A percentile compares a stretch with the other conserved stretches of the same genome.
Evolutionary conservation across 2,329 filamentous ascomycete genomes (phyloP).

Genomic region (Curvularia verruculosa): DNA sequence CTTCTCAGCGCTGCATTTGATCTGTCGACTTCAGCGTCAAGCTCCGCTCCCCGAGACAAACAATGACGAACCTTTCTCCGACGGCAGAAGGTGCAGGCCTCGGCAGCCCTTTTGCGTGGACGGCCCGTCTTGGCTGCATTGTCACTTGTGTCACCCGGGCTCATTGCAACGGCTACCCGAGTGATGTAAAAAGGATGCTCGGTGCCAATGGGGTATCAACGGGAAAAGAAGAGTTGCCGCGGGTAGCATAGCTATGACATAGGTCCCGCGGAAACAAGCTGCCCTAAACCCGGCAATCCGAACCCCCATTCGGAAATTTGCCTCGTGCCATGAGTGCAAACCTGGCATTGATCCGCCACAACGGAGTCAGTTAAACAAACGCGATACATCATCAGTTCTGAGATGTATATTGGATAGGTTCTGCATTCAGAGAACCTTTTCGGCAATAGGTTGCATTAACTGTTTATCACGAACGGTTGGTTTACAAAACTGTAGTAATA

Average conservation of each 20-base stretch:
- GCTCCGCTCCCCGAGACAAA: background rate
- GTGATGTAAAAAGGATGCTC: background rate
- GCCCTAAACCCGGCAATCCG: background rate
- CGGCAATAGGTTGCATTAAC: background rate
- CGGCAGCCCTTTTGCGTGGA: conserved; percentile 31
- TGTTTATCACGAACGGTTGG: background rate
- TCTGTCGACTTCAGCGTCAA: conserved; percentile 37
- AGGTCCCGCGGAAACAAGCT: conserved; percentile 1
- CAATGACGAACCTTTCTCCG: conserved; percentile 44
- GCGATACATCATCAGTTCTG: background rate
- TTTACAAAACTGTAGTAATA: background rate
- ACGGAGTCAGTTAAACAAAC: background rate
- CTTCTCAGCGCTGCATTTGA: conserved; percentile 57
- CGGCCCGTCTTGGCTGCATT: conserved; percentile 17
- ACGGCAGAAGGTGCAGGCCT: conserved; percentile 50
- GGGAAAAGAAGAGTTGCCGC: conserved; percentile 1
- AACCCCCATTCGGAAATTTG: background rate
- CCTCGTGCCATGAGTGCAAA: too few species aligned
- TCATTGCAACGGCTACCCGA: conserved; percentile 1
- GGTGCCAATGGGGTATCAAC: background rate
- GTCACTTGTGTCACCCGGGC: conserved; percentile 1
- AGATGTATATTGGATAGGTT: background rate
- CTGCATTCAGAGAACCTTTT: background rate
- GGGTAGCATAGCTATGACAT: background rate
- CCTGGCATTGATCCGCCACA: background rate